Conservation (phyloP, 768 basidiomycete species). For the Tricholoma saponaceum region DNA sequence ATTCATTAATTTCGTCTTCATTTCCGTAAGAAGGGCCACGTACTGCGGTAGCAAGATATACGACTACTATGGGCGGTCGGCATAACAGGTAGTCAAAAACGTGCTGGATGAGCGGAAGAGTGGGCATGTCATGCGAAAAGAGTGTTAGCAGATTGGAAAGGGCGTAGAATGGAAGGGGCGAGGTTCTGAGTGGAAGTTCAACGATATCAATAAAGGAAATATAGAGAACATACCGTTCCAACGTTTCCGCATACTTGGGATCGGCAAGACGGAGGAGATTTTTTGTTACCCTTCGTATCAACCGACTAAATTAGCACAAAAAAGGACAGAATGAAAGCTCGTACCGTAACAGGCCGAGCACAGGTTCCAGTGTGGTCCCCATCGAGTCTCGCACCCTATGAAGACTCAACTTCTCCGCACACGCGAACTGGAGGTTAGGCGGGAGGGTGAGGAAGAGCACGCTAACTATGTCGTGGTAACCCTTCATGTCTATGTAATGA, state of each 20-base stretch:
- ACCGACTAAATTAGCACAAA: neutral
- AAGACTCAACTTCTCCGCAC: slow-evolving; percentile 70
- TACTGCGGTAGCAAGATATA: slow-evolving; percentile 84
- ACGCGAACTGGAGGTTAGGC: slow-evolving; percentile 47
- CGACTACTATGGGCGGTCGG: slow-evolving; percentile 73
- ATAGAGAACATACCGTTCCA: slow-evolving; percentile 52
- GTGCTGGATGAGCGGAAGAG: slow-evolving; percentile 84
- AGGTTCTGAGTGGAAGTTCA: slow-evolving; percentile 38
- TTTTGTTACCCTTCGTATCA: slow-evolving; percentile 55
- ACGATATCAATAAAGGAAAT: neutral
- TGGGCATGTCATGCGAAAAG: slow-evolving; percentile 90
- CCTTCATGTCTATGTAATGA: slow-evolving; percentile 37
- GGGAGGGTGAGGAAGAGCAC: slow-evolving; percentile 78
- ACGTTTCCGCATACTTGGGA: slow-evolving; percentile 58
- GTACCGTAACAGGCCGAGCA: slow-evolving; percentile 76
- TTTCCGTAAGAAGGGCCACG: slow-evolving; percentile 24
- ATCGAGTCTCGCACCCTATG: slow-evolving; percentile 85
- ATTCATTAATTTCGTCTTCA: neutral
- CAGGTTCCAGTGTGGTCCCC: slow-evolving; percentile 79
- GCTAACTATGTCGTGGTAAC: slow-evolving; percentile 90
- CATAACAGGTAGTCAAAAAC: slow-evolving; percentile 88
- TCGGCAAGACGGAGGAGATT: slow-evolving; percentile 72
- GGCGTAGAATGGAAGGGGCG: slow-evolving; percentile 85
- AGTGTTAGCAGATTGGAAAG: slow-evolving; percentile 87
- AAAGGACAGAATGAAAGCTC: slow-evolving; percentile 3